phyloP scores from a whole-genome alignment of 768 basidiomycete species.

The Mrakia gelida region DNA sequence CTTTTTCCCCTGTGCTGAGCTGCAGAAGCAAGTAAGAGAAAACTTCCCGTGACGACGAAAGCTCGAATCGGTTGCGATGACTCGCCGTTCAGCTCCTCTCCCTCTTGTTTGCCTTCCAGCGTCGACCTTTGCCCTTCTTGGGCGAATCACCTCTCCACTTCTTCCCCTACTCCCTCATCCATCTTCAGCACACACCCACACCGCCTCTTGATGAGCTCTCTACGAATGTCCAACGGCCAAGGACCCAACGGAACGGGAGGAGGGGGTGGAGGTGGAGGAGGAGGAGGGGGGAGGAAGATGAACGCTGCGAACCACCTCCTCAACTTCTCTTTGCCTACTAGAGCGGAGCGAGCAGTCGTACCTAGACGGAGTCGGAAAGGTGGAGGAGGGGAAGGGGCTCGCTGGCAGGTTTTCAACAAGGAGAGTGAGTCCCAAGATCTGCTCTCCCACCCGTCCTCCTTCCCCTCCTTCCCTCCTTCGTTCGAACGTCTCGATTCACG shows the following conservation, averaged over 20 bases:
- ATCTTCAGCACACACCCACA: too few species aligned
- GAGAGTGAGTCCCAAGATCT: conserved; percentile 68
- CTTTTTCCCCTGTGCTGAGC: too few species aligned
- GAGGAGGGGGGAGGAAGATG: conserved; percentile 8
- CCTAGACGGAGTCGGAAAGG: conserved; percentile 74
- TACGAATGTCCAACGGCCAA: not conserved
- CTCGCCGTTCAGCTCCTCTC: not conserved
- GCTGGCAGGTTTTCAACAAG: conserved; percentile 75
- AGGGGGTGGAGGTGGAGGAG: conserved; percentile 8
- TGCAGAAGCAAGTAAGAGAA: not conserved
- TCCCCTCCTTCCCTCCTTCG: not conserved
- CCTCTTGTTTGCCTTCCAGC: not conserved
- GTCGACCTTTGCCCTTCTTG: not conserved
- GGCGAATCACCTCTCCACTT: conserved; percentile 1
- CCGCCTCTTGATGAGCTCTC: not conserved
- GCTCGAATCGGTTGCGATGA: not conserved
- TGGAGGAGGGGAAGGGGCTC: conserved; percentile 47
- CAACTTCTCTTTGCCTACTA: conserved; percentile 87
- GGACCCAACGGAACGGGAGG: not conserved
- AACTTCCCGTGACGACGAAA: not conserved
- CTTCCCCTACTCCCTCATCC: not conserved
- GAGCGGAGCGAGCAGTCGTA: conserved; percentile 48
- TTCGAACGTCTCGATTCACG: not conserved
- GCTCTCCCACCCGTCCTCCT: not conserved
- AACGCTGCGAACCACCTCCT: conserved; percentile 65